These are phyloP conservation scores for Annona squamosa DNA, from an alignment of 164 flowering plant species.

Conservation along the genomic window DNA sequence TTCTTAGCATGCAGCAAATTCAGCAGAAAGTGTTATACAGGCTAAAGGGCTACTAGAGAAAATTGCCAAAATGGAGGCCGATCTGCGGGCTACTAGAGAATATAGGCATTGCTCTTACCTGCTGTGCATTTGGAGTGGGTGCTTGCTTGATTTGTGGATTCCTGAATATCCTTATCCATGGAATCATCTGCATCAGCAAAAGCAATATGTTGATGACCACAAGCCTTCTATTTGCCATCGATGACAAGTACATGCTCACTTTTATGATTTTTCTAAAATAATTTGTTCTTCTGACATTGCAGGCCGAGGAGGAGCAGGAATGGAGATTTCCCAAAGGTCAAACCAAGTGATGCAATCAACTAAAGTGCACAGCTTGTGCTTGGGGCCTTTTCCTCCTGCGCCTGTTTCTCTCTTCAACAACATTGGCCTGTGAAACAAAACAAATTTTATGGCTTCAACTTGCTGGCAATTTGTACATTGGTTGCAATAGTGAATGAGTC, in stretches of 20 bases:
- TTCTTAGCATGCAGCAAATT: no score
- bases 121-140: conserved; percentile 92
- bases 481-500: background rate
- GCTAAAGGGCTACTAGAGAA: no score
- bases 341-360: conserved; percentile 10
- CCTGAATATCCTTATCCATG: background rate
- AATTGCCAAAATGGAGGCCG: no score
- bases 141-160: conserved; percentile 39
- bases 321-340: conserved; percentile 15
- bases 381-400: background rate
- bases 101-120: conserved; percentile 78
- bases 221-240: no score
- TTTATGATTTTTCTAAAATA: conserved; percentile 2
- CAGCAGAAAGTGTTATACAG: no score
- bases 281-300: conserved; percentile 24
- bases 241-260: no score
- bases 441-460: conserved; percentile 10
- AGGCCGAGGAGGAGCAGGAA: conserved; percentile 62
- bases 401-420: background rate
- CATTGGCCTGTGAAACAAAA: conserved; percentile 11
- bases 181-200: background rate
- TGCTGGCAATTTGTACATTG: background rate
- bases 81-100: no score
- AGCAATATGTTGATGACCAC: background rate
- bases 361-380: conserved; percentile 14